Percentiles rank a stretch among this genome's conserved stretches.
Evolutionary conservation across 2,329 filamentous ascomycete species (phyloP).

Genomic region (Claviceps sp.): DNA sequence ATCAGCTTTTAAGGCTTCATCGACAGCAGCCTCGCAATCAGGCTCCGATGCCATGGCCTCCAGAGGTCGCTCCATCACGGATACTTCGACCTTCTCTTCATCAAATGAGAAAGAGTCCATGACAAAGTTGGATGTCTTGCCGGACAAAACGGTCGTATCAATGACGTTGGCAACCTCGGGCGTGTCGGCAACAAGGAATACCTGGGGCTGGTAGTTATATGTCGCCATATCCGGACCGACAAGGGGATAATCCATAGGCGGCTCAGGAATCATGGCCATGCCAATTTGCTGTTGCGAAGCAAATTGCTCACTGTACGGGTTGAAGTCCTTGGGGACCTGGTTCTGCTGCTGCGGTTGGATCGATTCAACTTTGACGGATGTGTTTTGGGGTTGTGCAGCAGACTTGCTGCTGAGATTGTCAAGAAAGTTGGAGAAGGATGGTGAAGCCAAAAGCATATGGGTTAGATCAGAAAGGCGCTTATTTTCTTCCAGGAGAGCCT

Average conservation of each 20-base stretch:
- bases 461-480: constrained; percentile 63
- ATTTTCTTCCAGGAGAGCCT: constrained; percentile 72
- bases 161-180: constrained; percentile 50
- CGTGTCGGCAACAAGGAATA: constrained; percentile 58
- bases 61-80: constrained; percentile 35
- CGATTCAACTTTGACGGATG: constrained; percentile 25
- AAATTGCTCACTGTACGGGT: constrained; percentile 43
- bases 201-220: constrained; percentile 53
- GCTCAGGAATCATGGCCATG: constrained; percentile 75
- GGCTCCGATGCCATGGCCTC: constrained; percentile 20
- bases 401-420: constrained; percentile 54
- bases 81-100: constrained; percentile 43
- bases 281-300: constrained; percentile 54
- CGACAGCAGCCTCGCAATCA: constrained; percentile 18
- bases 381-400: constrained; percentile 24
- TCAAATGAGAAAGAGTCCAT: constrained; percentile 29
- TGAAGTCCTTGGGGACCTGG: constrained; percentile 51
- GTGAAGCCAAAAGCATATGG: constrained; percentile 68
- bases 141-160: constrained; percentile 50
- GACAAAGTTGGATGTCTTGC: constrained; percentile 50
- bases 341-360: constrained; percentile 26
- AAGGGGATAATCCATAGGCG: constrained; percentile 59
- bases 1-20: constrained; percentile 49
- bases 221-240: constrained; percentile 44
- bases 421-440: constrained; percentile 72